phyloP scores from a whole-genome alignment of 1,284 basidiomycete species.

The Bjerkandera adusta region DNA sequence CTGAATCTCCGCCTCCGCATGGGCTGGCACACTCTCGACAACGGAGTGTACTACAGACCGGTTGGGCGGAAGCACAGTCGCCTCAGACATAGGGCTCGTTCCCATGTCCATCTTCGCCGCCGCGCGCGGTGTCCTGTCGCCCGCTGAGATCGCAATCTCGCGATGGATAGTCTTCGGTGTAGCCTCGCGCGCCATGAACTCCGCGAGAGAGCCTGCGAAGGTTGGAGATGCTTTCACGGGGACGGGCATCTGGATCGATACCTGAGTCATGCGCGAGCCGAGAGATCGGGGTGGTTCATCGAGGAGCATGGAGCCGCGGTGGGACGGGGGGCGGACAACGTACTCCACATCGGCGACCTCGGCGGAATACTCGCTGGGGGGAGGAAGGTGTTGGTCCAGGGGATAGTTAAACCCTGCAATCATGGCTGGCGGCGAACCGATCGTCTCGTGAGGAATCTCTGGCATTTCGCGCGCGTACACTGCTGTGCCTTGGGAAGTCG shows the following conservation, averaged over 20 bases:
- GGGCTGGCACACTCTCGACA: background rate
- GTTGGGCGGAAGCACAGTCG: background rate
- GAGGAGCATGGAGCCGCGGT: background rate
- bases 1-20: background rate
- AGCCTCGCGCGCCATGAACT: background rate
- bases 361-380: background rate
- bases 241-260: conserved; percentile 11
- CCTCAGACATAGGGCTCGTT: conserved; percentile 5
- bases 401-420: conserved; percentile 6
- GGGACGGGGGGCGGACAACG: too few species aligned
- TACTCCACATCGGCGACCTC: too few species aligned
- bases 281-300: background rate
- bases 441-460: too few species aligned
- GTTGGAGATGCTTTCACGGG: conserved; percentile 6
- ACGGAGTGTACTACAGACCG: background rate
- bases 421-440: conserved; percentile 1
- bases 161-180: background rate
- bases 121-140: background rate
- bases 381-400: background rate
- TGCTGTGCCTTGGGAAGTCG: background rate
- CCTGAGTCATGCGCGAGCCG: background rate
- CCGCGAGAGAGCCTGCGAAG: conserved; percentile 10
- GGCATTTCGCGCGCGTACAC: background rate
- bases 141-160: background rate
- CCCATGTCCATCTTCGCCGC: conserved; percentile 1